Evolutionary conservation across 805 yeast genomes (phyloP).

Genomic region (Schizosaccharomyces pombe): DNA sequence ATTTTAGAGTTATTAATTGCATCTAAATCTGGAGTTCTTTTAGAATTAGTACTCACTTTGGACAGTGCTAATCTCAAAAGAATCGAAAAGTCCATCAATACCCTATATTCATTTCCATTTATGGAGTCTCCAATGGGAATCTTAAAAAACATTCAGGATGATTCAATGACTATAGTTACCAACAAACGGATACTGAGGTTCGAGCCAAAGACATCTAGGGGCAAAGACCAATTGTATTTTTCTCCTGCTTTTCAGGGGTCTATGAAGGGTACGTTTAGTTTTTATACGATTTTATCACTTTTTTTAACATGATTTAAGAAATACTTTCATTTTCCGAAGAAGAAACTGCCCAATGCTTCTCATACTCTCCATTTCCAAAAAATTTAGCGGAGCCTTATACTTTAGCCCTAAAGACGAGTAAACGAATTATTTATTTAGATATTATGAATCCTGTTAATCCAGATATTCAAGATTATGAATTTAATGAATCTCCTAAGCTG

Average conservation of each 20-base stretch:
- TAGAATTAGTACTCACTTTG: slow-evolving; percentile 15
- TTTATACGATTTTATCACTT: background rate
- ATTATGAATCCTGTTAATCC: background rate
- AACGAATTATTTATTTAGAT: background rate
- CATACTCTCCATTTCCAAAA: background rate
- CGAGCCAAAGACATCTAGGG: too few species aligned
- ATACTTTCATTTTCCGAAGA: background rate
- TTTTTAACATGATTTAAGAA: background rate
- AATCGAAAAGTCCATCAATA: slow-evolving; percentile 25
- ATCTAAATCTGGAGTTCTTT: background rate
- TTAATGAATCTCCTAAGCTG: background rate
- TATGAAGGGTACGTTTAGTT: background rate
- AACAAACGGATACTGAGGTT: background rate
- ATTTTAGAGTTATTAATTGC: background rate
- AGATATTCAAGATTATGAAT: background rate
- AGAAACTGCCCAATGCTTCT: background rate
- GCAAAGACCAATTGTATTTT: background rate
- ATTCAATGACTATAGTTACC: background rate
- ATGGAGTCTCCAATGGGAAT: slow-evolving; percentile 25
- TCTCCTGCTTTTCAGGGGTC: background rate
- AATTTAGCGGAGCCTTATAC: background rate
- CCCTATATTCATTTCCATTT: slow-evolving; percentile 19
- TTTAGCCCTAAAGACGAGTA: background rate
- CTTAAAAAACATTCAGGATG: background rate
- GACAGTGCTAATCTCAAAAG: slow-evolving; percentile 28